Evolutionary conservation across 176 grass and related monocot species (phyloP).

Genomic region (Themeda triandra): DNA sequence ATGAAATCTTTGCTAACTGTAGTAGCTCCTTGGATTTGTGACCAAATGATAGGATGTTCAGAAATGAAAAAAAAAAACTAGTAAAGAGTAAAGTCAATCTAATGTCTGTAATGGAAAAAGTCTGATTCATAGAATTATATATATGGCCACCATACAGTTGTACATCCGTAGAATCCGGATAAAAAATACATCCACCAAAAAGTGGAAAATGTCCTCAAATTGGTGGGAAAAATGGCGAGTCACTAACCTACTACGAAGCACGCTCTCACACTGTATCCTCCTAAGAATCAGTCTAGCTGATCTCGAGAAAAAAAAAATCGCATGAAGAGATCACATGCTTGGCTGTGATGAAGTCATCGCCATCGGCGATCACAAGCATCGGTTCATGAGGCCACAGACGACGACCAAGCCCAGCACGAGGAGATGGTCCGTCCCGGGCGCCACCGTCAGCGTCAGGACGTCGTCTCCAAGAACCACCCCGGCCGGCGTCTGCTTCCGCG

Average conservation of each 20-base stretch:
- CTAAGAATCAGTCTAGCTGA: not conserved
- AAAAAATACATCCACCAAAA: slow-evolving; percentile 12
- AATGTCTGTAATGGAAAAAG: not conserved
- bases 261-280: not conserved
- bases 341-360: not conserved
- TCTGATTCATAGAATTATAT: not conserved
- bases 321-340: not conserved
- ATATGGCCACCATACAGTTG: not conserved
- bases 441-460: slow-evolving; percentile 66
- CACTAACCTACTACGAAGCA: not conserved
- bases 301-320: not conserved
- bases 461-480: slow-evolving; percentile 59
- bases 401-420: slow-evolving; percentile 60
- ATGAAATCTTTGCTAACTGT: not conserved
- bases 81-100: not conserved
- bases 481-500: slow-evolving; percentile 41
- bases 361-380: slow-evolving; percentile 3
- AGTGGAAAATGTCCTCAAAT: not conserved
- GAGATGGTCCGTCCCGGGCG: slow-evolving; percentile 46
- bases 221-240: not conserved
- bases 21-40: not conserved
- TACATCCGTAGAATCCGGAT: not conserved
- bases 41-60: not conserved
- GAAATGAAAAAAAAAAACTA: not conserved
- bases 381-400: slow-evolving; percentile 62